phyloP scores from a whole-genome alignment of 2,329 filamentous ascomycete species.

The Exserohilum rostratum region DNA sequence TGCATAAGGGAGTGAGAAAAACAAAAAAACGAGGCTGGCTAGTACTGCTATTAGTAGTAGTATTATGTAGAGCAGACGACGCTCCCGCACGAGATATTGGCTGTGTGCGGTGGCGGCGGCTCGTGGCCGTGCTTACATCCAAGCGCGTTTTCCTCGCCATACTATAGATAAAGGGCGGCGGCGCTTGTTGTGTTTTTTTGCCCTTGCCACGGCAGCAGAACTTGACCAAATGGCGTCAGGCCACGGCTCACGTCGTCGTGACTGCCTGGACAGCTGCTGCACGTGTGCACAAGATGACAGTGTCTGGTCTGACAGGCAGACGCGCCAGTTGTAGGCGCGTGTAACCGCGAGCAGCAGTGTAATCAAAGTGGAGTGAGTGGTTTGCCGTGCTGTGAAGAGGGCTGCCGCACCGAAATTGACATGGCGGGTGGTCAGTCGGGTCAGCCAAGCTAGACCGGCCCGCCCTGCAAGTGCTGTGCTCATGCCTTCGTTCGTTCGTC shows the following conservation, averaged over 20 bases:
- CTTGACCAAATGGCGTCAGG: constrained; percentile 3
- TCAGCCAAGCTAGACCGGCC: constrained; percentile 10
- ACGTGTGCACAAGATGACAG: no score
- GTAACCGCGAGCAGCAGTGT: not conserved
- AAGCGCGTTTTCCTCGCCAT: not conserved
- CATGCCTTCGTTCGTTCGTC: constrained; percentile 13
- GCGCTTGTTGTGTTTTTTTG: constrained; percentile 10
- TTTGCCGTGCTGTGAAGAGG: not conserved
- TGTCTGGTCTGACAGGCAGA: not conserved
- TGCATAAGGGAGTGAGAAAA: no score
- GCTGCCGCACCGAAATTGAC: constrained; percentile 9
- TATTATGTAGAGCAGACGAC: no score
- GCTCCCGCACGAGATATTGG: not conserved
- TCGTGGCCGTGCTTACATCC: not conserved
- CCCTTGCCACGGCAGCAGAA: constrained; percentile 14
- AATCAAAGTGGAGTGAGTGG: not conserved
- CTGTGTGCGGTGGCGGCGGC: not conserved
- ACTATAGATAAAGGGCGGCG: not conserved
- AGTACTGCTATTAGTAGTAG: no score
- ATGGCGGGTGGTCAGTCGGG: constrained; percentile 7
- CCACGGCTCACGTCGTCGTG: no score
- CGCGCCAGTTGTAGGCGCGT: not conserved
- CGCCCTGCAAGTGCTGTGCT: constrained; percentile 12
- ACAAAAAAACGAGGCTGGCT: no score
- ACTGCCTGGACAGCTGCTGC: no score